Evolutionary conservation across 257 asterid species (phyloP).

Genomic region (Galeopsis tetrahit): DNA sequence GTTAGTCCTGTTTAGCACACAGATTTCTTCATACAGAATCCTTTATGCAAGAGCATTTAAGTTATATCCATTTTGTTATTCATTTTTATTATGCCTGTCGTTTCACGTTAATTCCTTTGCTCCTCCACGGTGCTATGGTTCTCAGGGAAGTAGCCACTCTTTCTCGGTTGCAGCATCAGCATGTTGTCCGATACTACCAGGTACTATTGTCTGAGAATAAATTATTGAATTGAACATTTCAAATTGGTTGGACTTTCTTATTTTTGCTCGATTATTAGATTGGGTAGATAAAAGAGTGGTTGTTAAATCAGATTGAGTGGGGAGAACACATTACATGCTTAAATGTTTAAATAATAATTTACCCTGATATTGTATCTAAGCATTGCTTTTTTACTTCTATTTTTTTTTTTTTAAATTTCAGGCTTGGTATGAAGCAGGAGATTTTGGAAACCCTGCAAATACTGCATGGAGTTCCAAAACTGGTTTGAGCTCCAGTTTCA

Average conservation of each 20-base stretch:
- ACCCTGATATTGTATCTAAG: conserved; percentile 27
- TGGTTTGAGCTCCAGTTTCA: conserved; percentile 71
- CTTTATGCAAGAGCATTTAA: conserved; percentile 15
- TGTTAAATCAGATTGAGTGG: conserved; percentile 18
- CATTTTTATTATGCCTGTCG: conserved; percentile 17
- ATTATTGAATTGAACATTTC: conserved; percentile 12
- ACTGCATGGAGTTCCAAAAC: conserved; percentile 64
- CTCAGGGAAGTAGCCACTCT: conserved; percentile 95
- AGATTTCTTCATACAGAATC: conserved; percentile 8
- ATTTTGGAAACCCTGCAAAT: conserved; percentile 58
- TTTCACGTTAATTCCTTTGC: conserved; percentile 22
- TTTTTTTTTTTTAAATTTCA: conserved; percentile 40
- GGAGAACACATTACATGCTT: conserved; percentile 23
- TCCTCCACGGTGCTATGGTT: conserved; percentile 35
- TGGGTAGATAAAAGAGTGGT: conserved; percentile 18
- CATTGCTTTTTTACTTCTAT: conserved; percentile 24
- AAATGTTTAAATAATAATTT: background rate
- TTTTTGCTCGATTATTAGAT: conserved; percentile 21
- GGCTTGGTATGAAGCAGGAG: conserved; percentile 99
- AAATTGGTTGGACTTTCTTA: conserved; percentile 10
- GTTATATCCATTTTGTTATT: background rate
- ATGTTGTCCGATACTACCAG: conserved; percentile 97
- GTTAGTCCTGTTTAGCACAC: conserved; percentile 5
- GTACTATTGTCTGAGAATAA: conserved; percentile 44
- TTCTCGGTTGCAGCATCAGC: conserved; percentile 95